Evolutionary conservation across 2,329 filamentous ascomycete genomes (phyloP).

Genomic region (Phaeophleospora eucalypticola): DNA sequence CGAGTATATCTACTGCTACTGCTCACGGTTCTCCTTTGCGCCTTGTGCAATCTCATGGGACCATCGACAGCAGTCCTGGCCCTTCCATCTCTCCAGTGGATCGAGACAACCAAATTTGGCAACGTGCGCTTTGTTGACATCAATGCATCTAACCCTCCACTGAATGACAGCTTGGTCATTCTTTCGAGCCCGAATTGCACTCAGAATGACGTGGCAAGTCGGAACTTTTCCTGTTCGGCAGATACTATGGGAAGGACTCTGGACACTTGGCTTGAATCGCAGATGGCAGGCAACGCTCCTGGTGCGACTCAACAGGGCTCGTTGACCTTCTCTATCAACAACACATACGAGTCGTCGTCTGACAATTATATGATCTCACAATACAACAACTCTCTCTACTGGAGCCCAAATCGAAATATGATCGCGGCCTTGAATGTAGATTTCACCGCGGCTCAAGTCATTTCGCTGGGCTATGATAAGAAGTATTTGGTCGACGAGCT

Average conservation of each 20-base stretch:
- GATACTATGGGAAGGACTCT: slow-evolving; percentile 2
- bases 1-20: slow-evolving; percentile 17
- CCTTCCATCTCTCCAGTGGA: slow-evolving; percentile 25
- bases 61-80: slow-evolving; percentile 27
- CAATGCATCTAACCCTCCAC: neutral
- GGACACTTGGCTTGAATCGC: slow-evolving; percentile 11
- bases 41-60: slow-evolving; percentile 30
- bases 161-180: neutral
- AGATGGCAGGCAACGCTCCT: neutral
- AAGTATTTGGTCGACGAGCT: neutral
- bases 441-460: neutral
- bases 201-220: neutral
- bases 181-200: neutral
- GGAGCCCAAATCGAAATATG: slow-evolving; percentile 23
- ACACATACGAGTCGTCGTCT: neutral
- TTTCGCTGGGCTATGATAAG: slow-evolving; percentile 4
- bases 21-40: slow-evolving; percentile 21
- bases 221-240: slow-evolving; percentile 1
- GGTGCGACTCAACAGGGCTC: slow-evolving; percentile 1
- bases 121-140: neutral
- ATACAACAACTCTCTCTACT: slow-evolving; percentile 10
- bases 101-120: slow-evolving; percentile 5
- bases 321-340: slow-evolving; percentile 9
- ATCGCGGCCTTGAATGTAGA: slow-evolving; percentile 17
- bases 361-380: neutral